Evolutionary conservation across 805 yeast genomes (phyloP), one percentile per base, ranked within the genome.

Genomic region (Spathaspora hagerdaliae): DNA sequence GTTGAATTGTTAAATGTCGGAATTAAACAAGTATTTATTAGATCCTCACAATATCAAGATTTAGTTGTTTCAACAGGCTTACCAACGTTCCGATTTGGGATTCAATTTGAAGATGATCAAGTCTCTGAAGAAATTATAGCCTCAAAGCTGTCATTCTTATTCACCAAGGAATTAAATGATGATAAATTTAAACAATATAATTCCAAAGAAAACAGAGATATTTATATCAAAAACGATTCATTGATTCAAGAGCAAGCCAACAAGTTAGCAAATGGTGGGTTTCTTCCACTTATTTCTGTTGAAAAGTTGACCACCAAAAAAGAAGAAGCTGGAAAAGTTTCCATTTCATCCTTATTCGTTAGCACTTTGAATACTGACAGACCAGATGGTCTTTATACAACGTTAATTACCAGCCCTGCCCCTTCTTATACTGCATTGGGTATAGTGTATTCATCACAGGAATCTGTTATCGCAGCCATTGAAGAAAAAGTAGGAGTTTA

Each of bases 401-500:
- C 99, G 1, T 71, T 94, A 44, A 96, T 94, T 36, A 71, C 82
- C 45, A 82, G 87, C 47, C 83, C 83, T 46, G 82, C 91, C 1
- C 74, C 74, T 7, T 47, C 68, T n/a, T 56, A 59, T 44, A 59
- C 73, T 27, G 75, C 77, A 1, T 73, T 94, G 43, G 99, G 99
- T 5, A 75, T 92, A 27, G 97, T 92, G 8, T 94, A 90, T 69
- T 92, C 98, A 0, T 88, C 96, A 0, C 67, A 67, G 36, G 90
- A 85, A 55, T 87, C 96, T 31, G 81, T 94, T 57, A 67, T 77
- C 38, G 91, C 86, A 56, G 94, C 98, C 10, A 78, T 94, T 54
- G 80, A 79, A 49, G 84, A 87, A 19, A 77, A 80, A 41, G 81
- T 87, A 8, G 99, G 99, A 47, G 96, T 94, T 2, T 94, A 94